These are phyloP conservation scores for Cystobasidium onofrii DNA, from an alignment of 768 basidiomycete species.

Conservation along the genomic window DNA sequence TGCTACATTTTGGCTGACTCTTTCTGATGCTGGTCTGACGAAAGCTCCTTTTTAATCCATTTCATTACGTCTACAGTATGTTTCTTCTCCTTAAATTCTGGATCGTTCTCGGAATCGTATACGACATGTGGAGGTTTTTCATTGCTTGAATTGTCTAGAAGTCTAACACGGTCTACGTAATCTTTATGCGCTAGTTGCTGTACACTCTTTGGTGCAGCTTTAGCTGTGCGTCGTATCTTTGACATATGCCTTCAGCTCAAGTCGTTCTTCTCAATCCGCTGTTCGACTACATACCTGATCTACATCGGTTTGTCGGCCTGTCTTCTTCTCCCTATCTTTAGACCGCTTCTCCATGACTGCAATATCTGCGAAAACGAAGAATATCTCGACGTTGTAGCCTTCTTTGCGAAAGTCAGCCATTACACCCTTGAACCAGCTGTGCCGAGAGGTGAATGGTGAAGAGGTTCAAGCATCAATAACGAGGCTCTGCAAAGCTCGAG, in stretches of 20 bases:
- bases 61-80: conserved; percentile 10
- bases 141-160: conserved; percentile 43
- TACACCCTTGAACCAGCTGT: conserved; percentile 38
- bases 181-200: conserved; percentile 28
- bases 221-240: conserved; percentile 33
- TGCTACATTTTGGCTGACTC: background rate
- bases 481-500: too few relatives aligned
- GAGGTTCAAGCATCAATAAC: background rate
- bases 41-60: conserved; percentile 4
- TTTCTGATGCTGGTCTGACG: background rate
- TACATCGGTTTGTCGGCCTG: conserved; percentile 36
- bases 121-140: conserved; percentile 33
- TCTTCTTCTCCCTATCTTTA: conserved; percentile 37
- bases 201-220: conserved; percentile 34
- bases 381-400: conserved; percentile 41
- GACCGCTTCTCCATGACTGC: conserved; percentile 40
- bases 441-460: background rate
- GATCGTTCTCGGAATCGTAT: conserved; percentile 42
- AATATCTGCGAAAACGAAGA: conserved; percentile 43
- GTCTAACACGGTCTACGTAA: conserved; percentile 38
- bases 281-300: background rate
- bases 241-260: conserved; percentile 3
- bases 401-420: conserved; percentile 36
- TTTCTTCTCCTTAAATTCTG: conserved; percentile 34
- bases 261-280: conserved; percentile 9